Conservation (phyloP, 2,329 filamentous ascomycete species). For the Nemania sp. region DNA sequence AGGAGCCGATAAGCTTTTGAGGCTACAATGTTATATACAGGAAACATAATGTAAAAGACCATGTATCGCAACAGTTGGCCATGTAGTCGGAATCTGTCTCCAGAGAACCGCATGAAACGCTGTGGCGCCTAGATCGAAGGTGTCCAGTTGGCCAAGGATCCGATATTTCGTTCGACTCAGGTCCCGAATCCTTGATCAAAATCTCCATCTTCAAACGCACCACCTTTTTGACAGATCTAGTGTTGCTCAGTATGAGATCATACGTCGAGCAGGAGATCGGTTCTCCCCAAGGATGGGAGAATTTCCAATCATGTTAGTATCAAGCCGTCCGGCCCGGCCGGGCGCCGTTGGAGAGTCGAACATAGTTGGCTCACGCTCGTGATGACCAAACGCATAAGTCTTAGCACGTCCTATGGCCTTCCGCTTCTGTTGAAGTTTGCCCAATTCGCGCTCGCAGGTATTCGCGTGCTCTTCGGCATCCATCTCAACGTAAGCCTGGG, state of each 20-base stretch:
- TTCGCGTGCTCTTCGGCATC: conserved; percentile 86
- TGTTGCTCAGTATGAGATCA: conserved; percentile 61
- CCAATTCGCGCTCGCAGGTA: conserved; percentile 93
- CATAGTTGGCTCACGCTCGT: conserved; percentile 56
- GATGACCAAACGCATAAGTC: conserved; percentile 92
- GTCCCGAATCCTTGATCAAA: conserved; percentile 16
- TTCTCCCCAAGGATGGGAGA: conserved; percentile 52
- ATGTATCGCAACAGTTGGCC: no score
- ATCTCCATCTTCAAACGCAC: conserved; percentile 4
- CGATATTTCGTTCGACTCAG: not conserved
- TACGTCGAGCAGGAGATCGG: conserved; percentile 60
- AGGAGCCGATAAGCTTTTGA: not conserved
- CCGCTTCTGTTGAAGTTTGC: conserved; percentile 82
- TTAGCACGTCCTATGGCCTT: conserved; percentile 84
- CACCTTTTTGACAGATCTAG: not conserved
- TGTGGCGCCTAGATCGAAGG: not conserved
- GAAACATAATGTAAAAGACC: no score
- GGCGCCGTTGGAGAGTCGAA: conserved; percentile 64
- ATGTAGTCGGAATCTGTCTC: no score
- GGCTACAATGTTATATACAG: conserved; percentile 19
- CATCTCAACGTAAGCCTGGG: conserved; percentile 97
- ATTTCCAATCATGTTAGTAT: conserved; percentile 49
- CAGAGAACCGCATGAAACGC: conserved; percentile 2
- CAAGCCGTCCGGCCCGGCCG: conserved; percentile 46
- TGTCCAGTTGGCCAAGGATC: not conserved